Base-by-base conservation (phyloP, 352 stramenopile genomes). In the Ophiocytium majus region DNA sequence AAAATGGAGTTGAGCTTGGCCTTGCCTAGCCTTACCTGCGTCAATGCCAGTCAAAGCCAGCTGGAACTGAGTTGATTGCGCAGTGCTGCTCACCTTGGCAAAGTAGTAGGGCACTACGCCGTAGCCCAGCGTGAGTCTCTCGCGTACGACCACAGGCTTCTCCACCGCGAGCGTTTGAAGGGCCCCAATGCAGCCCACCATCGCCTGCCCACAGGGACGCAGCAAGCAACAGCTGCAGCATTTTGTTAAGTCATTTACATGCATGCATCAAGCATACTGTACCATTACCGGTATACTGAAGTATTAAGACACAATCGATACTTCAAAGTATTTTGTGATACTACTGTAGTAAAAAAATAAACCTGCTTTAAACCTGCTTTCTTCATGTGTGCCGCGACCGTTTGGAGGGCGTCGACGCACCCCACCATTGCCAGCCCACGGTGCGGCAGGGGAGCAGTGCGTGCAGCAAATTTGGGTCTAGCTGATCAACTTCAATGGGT, bases 91-190 rank as follows among this genome's bases (percentile, higher is more conserved):
- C 64, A 82, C 79, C 37, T 84, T 80, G n/a, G 31, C 1, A 66
- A 31, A 50, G 34, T 32, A 63, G 31, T n/a, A 64, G 1, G 49
- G n/a, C 33, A 17, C 0, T 78, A 0, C 63, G 33, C 17, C 79
- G 36, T 10, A 0, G 43, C 49, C 83, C 80, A 82, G 31, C n/a
- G 85, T 50, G 32, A 87, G 82, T 34, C 83, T 80, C 79, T 87
- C 83, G 0, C 82, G 63, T 23, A 57, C 34, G 0, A 87, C 50
- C 0, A 87, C 83, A 1, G 36, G 23, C 5, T 49, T 78, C 80
- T 87, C 83, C 17, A 85, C 63, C 50, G 83, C 83, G 31, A 87
- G 83, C 9, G 83, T 87, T 78, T 87, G 83, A 76, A 87, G 79
- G 32, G 83, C 83, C 1, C 85, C 50, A 31, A 83, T 87, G 76